Percentiles rank a stretch among this genome's conserved stretches.
phyloP scores from a whole-genome alignment of 2,329 filamentous ascomycete species.

The Beauveria medogensis region DNA sequence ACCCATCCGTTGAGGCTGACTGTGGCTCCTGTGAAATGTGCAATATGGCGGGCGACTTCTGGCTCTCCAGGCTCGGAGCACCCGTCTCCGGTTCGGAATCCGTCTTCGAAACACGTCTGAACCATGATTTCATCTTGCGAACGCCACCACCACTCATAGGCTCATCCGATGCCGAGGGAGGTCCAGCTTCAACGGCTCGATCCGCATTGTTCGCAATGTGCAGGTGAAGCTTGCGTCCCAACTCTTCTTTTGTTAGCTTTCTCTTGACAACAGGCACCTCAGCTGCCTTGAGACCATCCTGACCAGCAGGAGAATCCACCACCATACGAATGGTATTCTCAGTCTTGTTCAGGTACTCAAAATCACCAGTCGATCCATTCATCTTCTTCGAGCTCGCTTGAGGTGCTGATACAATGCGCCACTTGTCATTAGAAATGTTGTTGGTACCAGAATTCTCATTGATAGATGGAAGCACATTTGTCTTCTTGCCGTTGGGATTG shows the following conservation, averaged over 20 bases:
- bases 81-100: constrained; percentile 4
- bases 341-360: constrained; percentile 38
- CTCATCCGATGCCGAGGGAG: constrained; percentile 14
- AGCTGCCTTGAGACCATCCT: constrained; percentile 26
- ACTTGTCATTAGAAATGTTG: constrained; percentile 24
- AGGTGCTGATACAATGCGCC: constrained; percentile 40
- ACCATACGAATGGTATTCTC: constrained; percentile 49
- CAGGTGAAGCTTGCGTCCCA: constrained; percentile 16
- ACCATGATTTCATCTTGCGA: constrained; percentile 45
- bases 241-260: constrained; percentile 21
- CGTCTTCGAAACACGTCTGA: constrained; percentile 38
- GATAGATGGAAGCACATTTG: constrained; percentile 40
- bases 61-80: constrained; percentile 8
- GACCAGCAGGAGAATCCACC: constrained; percentile 33
- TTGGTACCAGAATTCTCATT: constrained; percentile 30
- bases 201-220: constrained; percentile 14
- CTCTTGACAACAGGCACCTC: constrained; percentile 35
- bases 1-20: constrained; percentile 17
- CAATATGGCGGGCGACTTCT: constrained; percentile 12
- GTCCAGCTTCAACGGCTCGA: constrained; percentile 14
- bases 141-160: constrained; percentile 16
- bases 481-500: constrained; percentile 29
- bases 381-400: constrained; percentile 23
- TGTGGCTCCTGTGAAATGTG: constrained; percentile 20
- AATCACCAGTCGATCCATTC: constrained; percentile 26